A percentile compares a stretch with the other conserved stretches of the same genome.
Evolutionary conservation across 371 early-diverging fungal genomes (phyloP).

Genomic region (Zopfochytrium polystomum): DNA sequence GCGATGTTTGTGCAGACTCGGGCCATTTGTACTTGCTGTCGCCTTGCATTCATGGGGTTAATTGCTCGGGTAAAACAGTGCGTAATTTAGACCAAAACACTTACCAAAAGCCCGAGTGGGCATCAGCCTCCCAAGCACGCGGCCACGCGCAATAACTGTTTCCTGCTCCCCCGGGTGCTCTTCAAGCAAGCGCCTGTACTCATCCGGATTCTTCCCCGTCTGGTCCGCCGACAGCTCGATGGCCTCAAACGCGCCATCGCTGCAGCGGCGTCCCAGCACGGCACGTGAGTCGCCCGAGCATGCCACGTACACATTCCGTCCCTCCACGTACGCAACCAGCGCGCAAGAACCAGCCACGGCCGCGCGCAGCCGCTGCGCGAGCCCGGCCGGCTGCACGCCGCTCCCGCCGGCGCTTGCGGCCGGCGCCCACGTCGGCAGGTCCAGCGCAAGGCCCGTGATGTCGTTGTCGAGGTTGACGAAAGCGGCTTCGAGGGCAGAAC

Average conservation of each 20-base stretch:
- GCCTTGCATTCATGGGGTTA: conserved; percentile 13
- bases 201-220: conserved; percentile 65
- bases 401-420: not conserved
- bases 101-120: conserved; percentile 74
- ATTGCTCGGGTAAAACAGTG: not conserved
- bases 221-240: conserved; percentile 69
- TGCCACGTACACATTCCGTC: conserved; percentile 71
- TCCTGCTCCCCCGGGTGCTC: conserved; percentile 79
- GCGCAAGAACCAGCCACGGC: conserved; percentile 78
- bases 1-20: not conserved
- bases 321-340: conserved; percentile 69
- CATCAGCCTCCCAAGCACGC: conserved; percentile 75
- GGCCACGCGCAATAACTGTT: conserved; percentile 59
- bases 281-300: conserved; percentile 72
- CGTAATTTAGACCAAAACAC: not conserved
- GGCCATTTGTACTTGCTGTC: conserved; percentile 48
- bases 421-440: not conserved
- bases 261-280: conserved; percentile 47
- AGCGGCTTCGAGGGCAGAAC: conserved; percentile 36
- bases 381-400: not conserved
- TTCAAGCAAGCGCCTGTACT: conserved; percentile 58
- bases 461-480: conserved; percentile 44
- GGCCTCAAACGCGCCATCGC: conserved; percentile 46
- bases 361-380: conserved; percentile 20
- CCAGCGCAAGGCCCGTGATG: conserved; percentile 15